phyloP scores from a whole-genome alignment of 2,329 filamentous ascomycete species.

The Seiridium cupressi region DNA sequence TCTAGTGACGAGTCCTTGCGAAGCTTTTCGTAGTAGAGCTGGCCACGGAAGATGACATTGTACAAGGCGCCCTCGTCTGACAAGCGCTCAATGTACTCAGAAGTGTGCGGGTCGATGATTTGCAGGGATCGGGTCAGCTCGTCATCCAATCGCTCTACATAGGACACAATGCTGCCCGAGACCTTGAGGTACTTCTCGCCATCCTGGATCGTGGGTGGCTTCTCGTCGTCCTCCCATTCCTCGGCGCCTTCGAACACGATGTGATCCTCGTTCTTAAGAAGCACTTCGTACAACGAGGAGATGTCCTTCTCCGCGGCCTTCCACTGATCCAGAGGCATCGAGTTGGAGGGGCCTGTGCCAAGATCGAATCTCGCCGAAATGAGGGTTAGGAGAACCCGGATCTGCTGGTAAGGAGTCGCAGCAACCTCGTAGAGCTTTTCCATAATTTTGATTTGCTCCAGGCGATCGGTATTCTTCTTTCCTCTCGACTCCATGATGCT shows the following conservation, averaged over 20 bases:
- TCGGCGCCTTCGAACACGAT: slow-evolving; percentile 89
- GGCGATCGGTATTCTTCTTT: slow-evolving; percentile 96
- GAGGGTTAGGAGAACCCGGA: slow-evolving; percentile 86
- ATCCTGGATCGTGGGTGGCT: slow-evolving; percentile 70
- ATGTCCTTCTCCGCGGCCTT: slow-evolving; percentile 91
- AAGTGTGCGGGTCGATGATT: slow-evolving; percentile 96
- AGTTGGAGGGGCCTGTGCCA: slow-evolving; percentile 68
- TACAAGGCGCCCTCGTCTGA: slow-evolving; percentile 89
- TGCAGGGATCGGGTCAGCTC: slow-evolving; percentile 97
- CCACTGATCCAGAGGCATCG: slow-evolving; percentile 97
- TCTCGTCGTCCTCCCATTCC: slow-evolving; percentile 99
- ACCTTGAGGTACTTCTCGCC: slow-evolving; percentile 85
- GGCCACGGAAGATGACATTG: slow-evolving; percentile 83
- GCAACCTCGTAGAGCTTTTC: slow-evolving; percentile 92
- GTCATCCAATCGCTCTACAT: slow-evolving; percentile 91
- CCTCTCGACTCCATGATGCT: slow-evolving; percentile 92
- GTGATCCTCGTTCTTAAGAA: slow-evolving; percentile 77
- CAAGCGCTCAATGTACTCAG: slow-evolving; percentile 95
- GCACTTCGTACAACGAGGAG: slow-evolving; percentile 69
- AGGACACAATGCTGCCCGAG: slow-evolving; percentile 90
- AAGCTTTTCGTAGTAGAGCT: slow-evolving; percentile 85
- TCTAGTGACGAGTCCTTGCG: slow-evolving; percentile 69
- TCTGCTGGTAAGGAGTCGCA: slow-evolving; percentile 86
- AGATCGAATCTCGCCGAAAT: slow-evolving; percentile 95
- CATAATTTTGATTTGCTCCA: slow-evolving; percentile 95